Percentiles rank a stretch among this genome's conserved stretches.
phyloP scores from a whole-genome alignment of 139 green algal genomes.

The Tetraselmis chui region DNA sequence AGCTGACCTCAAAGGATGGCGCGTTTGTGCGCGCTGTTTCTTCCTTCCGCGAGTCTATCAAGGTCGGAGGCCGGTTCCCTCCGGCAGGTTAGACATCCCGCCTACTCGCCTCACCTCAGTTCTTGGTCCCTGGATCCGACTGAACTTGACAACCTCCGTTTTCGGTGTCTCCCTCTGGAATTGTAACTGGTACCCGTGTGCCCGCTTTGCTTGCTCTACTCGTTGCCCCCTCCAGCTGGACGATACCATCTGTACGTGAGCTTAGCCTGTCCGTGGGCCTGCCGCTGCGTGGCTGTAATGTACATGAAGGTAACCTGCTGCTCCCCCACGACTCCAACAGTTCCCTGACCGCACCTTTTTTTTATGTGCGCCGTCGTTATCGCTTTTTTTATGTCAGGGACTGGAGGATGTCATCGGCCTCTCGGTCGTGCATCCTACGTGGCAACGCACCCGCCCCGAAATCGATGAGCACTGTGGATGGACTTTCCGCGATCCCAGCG shows the following conservation, averaged over 20 bases:
- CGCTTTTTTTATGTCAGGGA: slow-evolving; percentile 40
- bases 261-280: slow-evolving; percentile 91
- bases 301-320: slow-evolving; percentile 81
- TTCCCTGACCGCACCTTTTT: neutral
- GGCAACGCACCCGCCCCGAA: slow-evolving; percentile 62
- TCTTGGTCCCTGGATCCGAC: neutral
- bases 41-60: slow-evolving; percentile 36
- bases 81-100: slow-evolving; percentile 37
- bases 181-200: neutral
- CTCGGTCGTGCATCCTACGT: slow-evolving; percentile 80
- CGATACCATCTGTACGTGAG: slow-evolving; percentile 96
- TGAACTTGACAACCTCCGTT: neutral
- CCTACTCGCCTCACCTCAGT: neutral
- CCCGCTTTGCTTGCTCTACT: neutral
- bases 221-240: slow-evolving; percentile 34
- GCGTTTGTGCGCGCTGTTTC: slow-evolving; percentile 32
- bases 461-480: slow-evolving; percentile 55
- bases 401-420: slow-evolving; percentile 74
- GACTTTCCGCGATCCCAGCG: slow-evolving; percentile 48
- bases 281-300: slow-evolving; percentile 51
- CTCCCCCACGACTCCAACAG: too few relatives aligned
- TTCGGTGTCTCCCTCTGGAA: neutral
- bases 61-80: slow-evolving; percentile 34
- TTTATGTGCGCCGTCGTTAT: neutral
- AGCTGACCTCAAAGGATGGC: slow-evolving; percentile 6